Percentiles rank a stretch among this genome's conserved stretches.
phyloP scores from a whole-genome alignment of 352 stramenopile species.

The Plasmopara muralis region DNA sequence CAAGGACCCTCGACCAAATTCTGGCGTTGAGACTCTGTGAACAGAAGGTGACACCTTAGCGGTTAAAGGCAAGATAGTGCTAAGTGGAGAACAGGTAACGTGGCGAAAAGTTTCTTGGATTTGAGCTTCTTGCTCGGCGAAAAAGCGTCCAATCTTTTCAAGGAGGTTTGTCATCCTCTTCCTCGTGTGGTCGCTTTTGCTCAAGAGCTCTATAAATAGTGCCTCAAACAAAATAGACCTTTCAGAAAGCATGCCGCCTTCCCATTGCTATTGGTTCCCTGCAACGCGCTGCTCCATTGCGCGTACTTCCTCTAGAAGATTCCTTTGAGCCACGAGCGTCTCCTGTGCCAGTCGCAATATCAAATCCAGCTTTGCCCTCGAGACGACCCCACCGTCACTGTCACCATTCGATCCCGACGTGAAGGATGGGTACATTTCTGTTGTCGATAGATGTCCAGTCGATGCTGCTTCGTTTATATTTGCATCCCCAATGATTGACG shows the following conservation, averaged over 20 bases:
- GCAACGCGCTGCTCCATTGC: slow-evolving; percentile 40
- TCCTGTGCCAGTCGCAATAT: slow-evolving; percentile 52
- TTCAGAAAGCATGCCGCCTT: not conserved
- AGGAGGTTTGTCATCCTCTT: slow-evolving; percentile 47
- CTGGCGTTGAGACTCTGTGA: slow-evolving; percentile 6
- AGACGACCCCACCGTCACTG: slow-evolving; percentile 35
- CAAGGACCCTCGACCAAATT: not conserved
- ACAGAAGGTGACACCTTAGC: slow-evolving; percentile 3
- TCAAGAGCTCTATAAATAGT: no score
- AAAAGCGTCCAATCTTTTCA: slow-evolving; percentile 64
- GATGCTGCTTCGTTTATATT: slow-evolving; percentile 13
- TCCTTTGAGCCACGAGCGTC: slow-evolving; percentile 49
- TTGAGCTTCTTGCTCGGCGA: slow-evolving; percentile 53
- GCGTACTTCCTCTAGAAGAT: slow-evolving; percentile 52
- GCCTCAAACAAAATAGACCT: no score
- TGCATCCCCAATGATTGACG: slow-evolving; percentile 19
- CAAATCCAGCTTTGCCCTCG: slow-evolving; percentile 43
- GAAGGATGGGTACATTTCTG: slow-evolving; percentile 27
- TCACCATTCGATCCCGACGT: slow-evolving; percentile 7
- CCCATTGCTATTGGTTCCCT: slow-evolving; percentile 22
- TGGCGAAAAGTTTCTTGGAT: slow-evolving; percentile 36
- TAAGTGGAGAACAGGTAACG: slow-evolving; percentile 4
- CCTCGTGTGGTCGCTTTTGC: no score
- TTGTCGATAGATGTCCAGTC: slow-evolving; percentile 5
- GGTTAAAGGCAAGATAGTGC: not conserved